Conservation (phyloP, 2,329 filamentous ascomycete species). For the Dryadomyces quercivorus region DNA sequence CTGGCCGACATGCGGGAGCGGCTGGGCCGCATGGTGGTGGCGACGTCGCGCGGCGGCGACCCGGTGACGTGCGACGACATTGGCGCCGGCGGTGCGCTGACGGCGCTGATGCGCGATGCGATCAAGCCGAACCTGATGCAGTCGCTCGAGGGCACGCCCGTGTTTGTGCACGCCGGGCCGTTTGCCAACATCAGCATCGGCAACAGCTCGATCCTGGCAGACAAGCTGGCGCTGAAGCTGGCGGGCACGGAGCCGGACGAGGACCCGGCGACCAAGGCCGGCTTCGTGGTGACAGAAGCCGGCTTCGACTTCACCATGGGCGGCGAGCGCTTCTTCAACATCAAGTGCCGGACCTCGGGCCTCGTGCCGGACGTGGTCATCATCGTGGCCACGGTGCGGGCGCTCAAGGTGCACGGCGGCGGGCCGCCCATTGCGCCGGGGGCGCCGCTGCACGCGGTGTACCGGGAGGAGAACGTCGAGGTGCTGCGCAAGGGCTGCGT, state of each 20-base stretch:
- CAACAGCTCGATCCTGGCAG: conserved; percentile 87
- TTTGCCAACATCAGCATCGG: conserved; percentile 99
- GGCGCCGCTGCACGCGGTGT: conserved; percentile 72
- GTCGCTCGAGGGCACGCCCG: conserved; percentile 89
- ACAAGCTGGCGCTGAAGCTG: conserved; percentile 91
- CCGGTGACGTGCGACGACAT: conserved; percentile 94
- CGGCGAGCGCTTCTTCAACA: conserved; percentile 99
- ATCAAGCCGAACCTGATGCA: conserved; percentile 99
- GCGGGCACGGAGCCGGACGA: conserved; percentile 89
- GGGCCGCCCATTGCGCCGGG: conserved; percentile 89
- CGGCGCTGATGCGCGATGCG: conserved; percentile 92
- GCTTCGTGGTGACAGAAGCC: conserved; percentile 92
- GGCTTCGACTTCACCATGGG: conserved; percentile 99
- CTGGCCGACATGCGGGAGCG: conserved; percentile 84
- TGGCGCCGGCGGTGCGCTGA: conserved; percentile 80
- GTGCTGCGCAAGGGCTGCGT: conserved; percentile 81
- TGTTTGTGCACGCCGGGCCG: conserved; percentile 93
- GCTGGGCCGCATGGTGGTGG: conserved; percentile 90
- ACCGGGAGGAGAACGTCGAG: conserved; percentile 87
- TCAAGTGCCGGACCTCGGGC: conserved; percentile 94
- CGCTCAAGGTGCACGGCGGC: conserved; percentile 92
- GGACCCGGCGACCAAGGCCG: conserved; percentile 67
- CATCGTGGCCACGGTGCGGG: conserved; percentile 88
- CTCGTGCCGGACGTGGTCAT: conserved; percentile 89
- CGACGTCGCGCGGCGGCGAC: conserved; percentile 72